Base-by-base conservation (phyloP, 148 eudicot species). In the Cornus controversa region DNA sequence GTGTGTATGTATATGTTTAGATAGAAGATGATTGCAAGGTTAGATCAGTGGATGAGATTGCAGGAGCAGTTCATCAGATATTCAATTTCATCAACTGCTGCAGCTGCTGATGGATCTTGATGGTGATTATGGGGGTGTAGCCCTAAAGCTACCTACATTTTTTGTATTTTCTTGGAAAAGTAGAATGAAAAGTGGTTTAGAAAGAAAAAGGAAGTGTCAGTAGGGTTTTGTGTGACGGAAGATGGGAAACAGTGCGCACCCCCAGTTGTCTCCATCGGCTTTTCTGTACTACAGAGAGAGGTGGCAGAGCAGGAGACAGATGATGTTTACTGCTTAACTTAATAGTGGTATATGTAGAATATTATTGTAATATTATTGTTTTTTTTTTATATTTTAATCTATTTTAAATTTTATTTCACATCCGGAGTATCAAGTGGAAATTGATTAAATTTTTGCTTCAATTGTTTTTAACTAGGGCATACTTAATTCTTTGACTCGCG, bases 21-120 rank as follows among this genome's bases (percentile, higher is more conserved):
- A 84, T 88, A 73, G 91, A 88, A 82, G 91, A 88, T 36, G 87
- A 82, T 3, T 88, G 91, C 72, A 76, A 80, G 72, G 72, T 85
- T 69, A 77, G 84, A 82, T 75, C 91, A 62, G 89, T 89, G 67
- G 89, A 84, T 70, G 85, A 84, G 36, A 80, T 88, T 50, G 85
- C 80, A 63, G 83, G 70, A 62, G 84, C 87, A n/a, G 89, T 86
- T 40, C 89, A 84, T 80, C 89, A 84, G 31, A 78, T 88, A 72
- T 86, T 88, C 79, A 82, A 22, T 15, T 67, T 81, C 66, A 85
- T 79, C 78, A 78, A 76, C 80, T 37, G 66, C 81, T 36, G 28
- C 76, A 73, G 67, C 73, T 62, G 66, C 31, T 47, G 37, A 27
- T 58, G 45, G 45, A 9, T 40, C 8, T 31, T n/a, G 28, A 28